A percentile compares a stretch with the other conserved stretches of the same genome.
Conservation (phyloP, 2,329 filamentous ascomycete species). For the Scedosporium dehoogii region DNA sequence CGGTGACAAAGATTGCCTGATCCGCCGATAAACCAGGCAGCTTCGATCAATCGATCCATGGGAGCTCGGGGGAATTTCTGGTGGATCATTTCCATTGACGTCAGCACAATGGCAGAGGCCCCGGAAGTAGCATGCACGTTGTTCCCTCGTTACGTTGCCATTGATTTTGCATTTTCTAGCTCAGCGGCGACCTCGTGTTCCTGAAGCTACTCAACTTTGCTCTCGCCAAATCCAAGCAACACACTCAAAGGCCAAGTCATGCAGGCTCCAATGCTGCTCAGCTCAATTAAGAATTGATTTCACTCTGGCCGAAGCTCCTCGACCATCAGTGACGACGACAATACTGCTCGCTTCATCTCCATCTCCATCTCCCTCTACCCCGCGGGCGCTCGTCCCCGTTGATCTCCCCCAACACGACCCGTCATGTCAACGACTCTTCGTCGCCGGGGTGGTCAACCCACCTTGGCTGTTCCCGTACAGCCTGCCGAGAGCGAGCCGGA, state of each 20-base stretch:
- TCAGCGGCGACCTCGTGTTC: background rate
- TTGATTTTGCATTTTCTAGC: background rate
- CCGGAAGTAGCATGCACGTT: background rate
- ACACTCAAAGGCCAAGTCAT: background rate
- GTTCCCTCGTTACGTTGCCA: background rate
- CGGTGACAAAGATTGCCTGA: no score
- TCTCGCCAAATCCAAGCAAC: background rate
- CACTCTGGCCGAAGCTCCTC: no score
- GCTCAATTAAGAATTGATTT: no score
- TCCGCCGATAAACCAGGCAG: background rate
- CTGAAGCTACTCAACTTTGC: background rate
- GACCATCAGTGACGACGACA: background rate
- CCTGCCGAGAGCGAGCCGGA: conserved; percentile 10
- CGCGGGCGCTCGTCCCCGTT: background rate
- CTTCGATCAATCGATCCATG: no score
- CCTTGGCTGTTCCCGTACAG: background rate
- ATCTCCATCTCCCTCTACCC: background rate
- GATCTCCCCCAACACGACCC: background rate
- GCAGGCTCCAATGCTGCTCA: no score
- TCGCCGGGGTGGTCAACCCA: conserved; percentile 1
- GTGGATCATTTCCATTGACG: background rate
- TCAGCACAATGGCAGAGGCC: background rate
- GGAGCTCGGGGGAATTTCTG: background rate
- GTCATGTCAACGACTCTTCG: conserved; percentile 8
- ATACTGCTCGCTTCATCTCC: background rate